Evolutionary conservation across 345 rosid species (phyloP).

Genomic region (Hypericum androsaemum): DNA sequence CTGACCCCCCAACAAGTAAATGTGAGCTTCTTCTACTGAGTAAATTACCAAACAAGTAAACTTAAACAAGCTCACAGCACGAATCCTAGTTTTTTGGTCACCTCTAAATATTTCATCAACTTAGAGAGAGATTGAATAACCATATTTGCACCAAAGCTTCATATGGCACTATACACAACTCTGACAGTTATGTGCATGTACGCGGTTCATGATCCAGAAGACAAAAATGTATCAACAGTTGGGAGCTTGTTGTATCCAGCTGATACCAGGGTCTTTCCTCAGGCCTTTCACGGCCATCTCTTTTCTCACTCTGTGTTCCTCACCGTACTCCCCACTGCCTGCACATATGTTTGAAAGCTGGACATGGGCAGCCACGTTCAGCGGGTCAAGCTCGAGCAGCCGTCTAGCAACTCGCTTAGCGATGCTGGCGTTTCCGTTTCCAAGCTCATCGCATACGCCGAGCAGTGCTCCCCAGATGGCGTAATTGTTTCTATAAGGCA

Average conservation of each 20-base stretch:
- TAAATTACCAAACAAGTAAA: no score
- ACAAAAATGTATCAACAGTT: no score
- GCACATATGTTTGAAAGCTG: slow-evolving; percentile 58
- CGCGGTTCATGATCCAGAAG: no score
- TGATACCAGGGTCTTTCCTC: slow-evolving; percentile 74
- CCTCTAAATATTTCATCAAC: no score
- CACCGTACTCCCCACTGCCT: slow-evolving; percentile 34
- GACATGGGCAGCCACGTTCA: slow-evolving; percentile 60
- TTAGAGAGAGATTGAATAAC: no score
- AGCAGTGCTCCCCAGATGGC: slow-evolving; percentile 49
- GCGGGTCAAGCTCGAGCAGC: slow-evolving; percentile 53
- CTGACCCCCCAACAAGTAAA: no score
- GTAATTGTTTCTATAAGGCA: slow-evolving; percentile 29
- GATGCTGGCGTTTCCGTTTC: slow-evolving; percentile 28
- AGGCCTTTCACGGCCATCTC: slow-evolving; percentile 68
- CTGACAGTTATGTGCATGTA: no score
- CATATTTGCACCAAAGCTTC: no score
- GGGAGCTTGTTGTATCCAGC: slow-evolving; percentile 36
- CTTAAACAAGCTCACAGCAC: no score
- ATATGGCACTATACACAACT: no score
- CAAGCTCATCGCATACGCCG: slow-evolving; percentile 38
- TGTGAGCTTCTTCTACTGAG: no score
- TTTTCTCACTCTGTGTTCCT: slow-evolving; percentile 51
- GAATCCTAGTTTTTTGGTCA: no score
- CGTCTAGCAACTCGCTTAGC: slow-evolving; percentile 39